phyloP scores from a whole-genome alignment of 2,329 filamentous ascomycete species.

The Penicillium sp. region DNA sequence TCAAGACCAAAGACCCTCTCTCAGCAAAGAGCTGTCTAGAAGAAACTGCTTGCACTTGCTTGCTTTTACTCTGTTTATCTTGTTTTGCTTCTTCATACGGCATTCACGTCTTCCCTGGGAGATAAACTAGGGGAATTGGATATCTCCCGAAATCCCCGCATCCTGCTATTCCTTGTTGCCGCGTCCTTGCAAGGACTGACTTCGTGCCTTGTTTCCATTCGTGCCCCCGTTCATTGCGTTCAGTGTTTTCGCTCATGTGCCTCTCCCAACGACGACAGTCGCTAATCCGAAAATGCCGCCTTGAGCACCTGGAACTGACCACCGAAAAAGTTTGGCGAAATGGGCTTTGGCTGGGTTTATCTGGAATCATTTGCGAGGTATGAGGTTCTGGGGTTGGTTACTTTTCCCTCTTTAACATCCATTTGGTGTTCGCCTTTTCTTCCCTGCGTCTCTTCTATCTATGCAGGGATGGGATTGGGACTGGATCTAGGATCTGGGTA shows the following conservation, averaged over 20 bases:
- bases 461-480: background rate
- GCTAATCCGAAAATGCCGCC: background rate
- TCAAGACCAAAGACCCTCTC: background rate
- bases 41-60: constrained; percentile 3
- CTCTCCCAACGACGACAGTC: background rate
- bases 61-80: background rate
- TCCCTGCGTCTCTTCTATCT: background rate
- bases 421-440: constrained; percentile 9
- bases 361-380: background rate
- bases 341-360: background rate
- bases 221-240: constrained; percentile 5
- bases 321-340: background rate
- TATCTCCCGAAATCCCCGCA: constrained; percentile 1
- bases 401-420: constrained; percentile 8
- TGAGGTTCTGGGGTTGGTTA: background rate
- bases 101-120: background rate
- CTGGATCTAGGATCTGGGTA: constrained; percentile 13
- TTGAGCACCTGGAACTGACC: background rate
- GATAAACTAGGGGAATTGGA: background rate
- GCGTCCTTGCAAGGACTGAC: constrained; percentile 17
- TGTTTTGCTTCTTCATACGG: constrained; percentile 8
- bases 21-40: constrained; percentile 19
- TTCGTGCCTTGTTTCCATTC: constrained; percentile 31
- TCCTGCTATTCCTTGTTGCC: constrained; percentile 9
- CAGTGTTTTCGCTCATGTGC: constrained; percentile 1